Percentiles rank a stretch among this genome's conserved stretches.
phyloP scores from a whole-genome alignment of 495 filamentous ascomycete genomes.

The Aspergillus taichungensis region DNA sequence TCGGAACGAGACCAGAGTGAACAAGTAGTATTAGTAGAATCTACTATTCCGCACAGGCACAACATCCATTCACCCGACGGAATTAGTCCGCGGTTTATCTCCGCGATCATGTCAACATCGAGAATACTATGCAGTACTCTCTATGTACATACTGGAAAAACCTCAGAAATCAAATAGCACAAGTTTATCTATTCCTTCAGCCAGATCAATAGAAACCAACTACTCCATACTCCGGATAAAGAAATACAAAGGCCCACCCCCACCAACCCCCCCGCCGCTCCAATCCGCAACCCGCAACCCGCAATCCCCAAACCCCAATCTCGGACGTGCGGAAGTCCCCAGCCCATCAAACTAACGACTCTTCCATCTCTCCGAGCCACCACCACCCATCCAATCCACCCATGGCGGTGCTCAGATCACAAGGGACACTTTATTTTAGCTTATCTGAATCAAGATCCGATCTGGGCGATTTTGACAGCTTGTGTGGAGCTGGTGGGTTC shows the following conservation, averaged over 20 bases:
- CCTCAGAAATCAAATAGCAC: no score
- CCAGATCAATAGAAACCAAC: no score
- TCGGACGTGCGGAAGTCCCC: constrained; percentile 19
- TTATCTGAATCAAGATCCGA: no score
- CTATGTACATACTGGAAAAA: no score
- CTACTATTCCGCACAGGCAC: no score
- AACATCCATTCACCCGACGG: constrained; percentile 1
- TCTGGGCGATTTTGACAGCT: neutral
- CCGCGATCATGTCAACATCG: no score
- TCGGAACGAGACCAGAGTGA: no score
- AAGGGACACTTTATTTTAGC: neutral
- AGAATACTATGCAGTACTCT: no score
- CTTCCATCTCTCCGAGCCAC: constrained; percentile 5
- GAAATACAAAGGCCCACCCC: neutral
- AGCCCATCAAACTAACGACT: neutral
- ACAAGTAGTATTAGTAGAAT: no score
- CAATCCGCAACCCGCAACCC: constrained; percentile 4
- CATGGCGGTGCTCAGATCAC: neutral
- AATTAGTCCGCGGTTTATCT: neutral
- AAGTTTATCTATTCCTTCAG: no score
- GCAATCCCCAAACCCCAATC: neutral
- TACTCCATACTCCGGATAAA: no score
- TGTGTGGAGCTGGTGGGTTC: neutral
- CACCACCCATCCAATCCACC: constrained; percentile 1
- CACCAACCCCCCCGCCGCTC: constrained; percentile 3